These are phyloP conservation scores for Eutrema heterophyllum DNA, from an alignment of 345 rosid genomes.

Conservation along the genomic window DNA sequence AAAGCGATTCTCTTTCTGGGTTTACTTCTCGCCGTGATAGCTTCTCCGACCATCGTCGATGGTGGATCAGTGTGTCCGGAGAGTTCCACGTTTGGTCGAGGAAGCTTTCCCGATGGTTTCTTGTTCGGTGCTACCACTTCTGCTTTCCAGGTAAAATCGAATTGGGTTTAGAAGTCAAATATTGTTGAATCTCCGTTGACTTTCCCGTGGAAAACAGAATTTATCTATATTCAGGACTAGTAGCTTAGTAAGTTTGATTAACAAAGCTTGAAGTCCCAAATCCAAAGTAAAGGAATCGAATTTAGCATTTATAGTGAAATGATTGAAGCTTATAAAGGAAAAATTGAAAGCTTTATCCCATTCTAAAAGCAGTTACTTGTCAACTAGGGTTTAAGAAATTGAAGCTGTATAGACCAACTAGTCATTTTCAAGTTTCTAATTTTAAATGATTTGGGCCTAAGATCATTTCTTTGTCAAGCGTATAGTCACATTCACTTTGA, in stretches of 20 bases:
- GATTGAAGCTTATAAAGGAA: not conserved
- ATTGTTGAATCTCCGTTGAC: not conserved
- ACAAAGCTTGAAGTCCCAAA: not conserved
- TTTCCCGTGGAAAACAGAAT: not conserved
- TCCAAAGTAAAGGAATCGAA: not conserved
- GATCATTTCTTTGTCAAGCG: not conserved
- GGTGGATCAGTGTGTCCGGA: slow-evolving; percentile 17
- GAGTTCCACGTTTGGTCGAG: slow-evolving; percentile 27
- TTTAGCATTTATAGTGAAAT: not conserved
- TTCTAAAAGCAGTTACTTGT: not conserved
- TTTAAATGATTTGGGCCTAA: not conserved
- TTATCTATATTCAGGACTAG: not conserved
- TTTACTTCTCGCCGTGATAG: slow-evolving; percentile 2
- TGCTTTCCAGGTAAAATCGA: slow-evolving; percentile 32
- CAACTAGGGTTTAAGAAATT: not conserved
- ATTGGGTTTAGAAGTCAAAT: not conserved
- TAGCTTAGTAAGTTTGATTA: not conserved
- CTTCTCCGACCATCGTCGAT: slow-evolving; percentile 15
- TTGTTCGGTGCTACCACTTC: slow-evolving; percentile 35
- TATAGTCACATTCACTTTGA: not conserved
- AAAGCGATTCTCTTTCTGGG: slow-evolving; percentile 27
- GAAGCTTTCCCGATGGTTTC: slow-evolving; percentile 34
- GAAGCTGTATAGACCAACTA: not conserved
- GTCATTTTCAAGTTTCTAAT: not conserved
- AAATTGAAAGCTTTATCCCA: not conserved